Evolutionary conservation across 2,329 filamentous ascomycete genomes (phyloP).

Genomic region (Pseudopyrenochaeta lycopersici): DNA sequence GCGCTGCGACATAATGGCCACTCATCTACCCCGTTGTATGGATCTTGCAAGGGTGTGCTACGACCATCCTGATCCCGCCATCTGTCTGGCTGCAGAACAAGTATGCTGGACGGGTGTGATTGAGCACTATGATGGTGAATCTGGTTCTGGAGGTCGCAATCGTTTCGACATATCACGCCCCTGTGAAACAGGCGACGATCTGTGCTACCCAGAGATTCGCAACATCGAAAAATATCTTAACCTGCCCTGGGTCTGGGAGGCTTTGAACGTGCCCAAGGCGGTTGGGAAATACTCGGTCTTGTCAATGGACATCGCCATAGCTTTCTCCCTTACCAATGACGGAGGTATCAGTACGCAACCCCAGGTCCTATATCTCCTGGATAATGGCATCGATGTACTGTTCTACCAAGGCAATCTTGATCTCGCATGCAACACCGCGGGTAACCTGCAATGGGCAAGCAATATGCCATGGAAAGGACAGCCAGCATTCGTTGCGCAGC

Average conservation of each 20-base stretch:
- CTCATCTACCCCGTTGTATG: conserved; percentile 57
- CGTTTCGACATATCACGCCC: conserved; percentile 55
- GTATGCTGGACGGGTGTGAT: conserved; percentile 53
- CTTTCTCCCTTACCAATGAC: conserved; percentile 43
- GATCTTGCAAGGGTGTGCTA: conserved; percentile 53
- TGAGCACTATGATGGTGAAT: conserved; percentile 53
- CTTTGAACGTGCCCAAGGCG: conserved; percentile 44
- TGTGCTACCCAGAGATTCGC: conserved; percentile 50
- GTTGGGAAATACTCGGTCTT: conserved; percentile 42
- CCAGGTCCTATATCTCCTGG: conserved; percentile 46
- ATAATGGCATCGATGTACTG: conserved; percentile 49
- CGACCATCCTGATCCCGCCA: conserved; percentile 51
- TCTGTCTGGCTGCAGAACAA: conserved; percentile 49
- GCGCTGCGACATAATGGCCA: conserved; percentile 57
- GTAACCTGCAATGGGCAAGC: conserved; percentile 52
- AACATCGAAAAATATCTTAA: conserved; percentile 47
- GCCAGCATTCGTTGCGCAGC: conserved; percentile 51
- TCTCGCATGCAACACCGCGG: conserved; percentile 53
- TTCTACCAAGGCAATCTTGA: conserved; percentile 54
- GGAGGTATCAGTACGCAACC: conserved; percentile 40
- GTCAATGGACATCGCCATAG: conserved; percentile 31
- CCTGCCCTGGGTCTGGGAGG: conserved; percentile 40
- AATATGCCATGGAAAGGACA: conserved; percentile 57
- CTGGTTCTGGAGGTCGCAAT: conserved; percentile 51
- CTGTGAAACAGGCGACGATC: conserved; percentile 46